These are phyloP conservation scores for Paramecium primaurelia DNA, from an alignment of 73 alveolate species.

Conservation along the genomic window DNA sequence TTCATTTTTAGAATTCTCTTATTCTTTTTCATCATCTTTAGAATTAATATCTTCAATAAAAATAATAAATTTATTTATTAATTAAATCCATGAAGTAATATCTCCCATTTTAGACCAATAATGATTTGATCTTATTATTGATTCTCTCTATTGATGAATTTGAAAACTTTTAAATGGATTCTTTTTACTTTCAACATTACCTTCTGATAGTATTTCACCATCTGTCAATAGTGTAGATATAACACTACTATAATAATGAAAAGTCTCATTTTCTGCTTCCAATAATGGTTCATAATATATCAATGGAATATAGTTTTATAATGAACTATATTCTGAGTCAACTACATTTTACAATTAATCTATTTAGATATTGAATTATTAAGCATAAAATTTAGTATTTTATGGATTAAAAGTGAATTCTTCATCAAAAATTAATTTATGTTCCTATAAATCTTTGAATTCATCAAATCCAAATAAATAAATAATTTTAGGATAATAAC, in stretches of 20 bases:
- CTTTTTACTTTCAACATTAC: not conserved
- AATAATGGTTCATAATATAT: not conserved
- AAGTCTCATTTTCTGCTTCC: slow-evolving; percentile 33
- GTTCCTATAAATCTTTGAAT: not conserved
- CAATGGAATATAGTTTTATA: not conserved
- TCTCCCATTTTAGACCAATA: slow-evolving; percentile 48
- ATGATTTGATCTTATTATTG: slow-evolving; percentile 29
- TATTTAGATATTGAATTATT: not conserved
- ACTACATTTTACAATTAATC: not conserved
- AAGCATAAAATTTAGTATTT: not conserved
- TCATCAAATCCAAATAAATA: slow-evolving; percentile 1
- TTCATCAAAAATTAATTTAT: not conserved
- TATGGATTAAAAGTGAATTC: slow-evolving; percentile 12
- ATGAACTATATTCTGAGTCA: not conserved
- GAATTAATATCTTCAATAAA: not conserved
- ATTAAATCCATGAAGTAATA: slow-evolving; percentile 32
- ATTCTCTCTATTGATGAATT: not conserved
- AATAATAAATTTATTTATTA: slow-evolving; percentile 36
- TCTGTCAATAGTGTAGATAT: not conserved
- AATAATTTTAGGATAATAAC: slow-evolving; percentile 9
- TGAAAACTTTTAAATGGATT: slow-evolving; percentile 1
- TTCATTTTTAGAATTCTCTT: slow-evolving; percentile 6
- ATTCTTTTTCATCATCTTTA: not conserved
- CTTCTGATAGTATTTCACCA: slow-evolving; percentile 39
- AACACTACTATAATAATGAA: not conserved